Conservation (phyloP, 2,329 filamentous ascomycete genomes). For the Fusarium luffae region DNA sequence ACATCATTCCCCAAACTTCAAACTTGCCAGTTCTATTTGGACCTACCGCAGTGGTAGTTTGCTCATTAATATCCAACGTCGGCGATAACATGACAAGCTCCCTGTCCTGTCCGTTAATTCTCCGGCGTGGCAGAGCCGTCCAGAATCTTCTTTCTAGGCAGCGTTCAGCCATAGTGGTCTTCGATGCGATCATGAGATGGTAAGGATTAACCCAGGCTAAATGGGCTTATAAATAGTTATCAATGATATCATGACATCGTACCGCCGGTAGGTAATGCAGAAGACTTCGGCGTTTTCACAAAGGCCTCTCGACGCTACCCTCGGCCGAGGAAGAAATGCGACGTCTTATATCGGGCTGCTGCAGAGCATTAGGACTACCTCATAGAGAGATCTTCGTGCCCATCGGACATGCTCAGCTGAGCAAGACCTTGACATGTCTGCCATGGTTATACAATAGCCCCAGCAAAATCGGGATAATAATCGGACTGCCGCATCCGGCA, state of each 20-base stretch:
- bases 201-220: not conserved
- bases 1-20: not conserved
- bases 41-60: not conserved
- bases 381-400: not conserved
- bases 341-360: not conserved
- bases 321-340: not conserved
- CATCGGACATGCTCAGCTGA: not conserved
- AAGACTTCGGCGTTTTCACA: not conserved
- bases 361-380: not conserved
- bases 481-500: conserved; percentile 22
- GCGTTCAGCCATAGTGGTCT: not conserved
- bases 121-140: not conserved
- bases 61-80: not conserved
- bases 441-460: not conserved
- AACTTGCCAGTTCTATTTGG: conserved; percentile 1
- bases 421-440: not conserved
- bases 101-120: not conserved
- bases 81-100: not conserved
- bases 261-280: not conserved
- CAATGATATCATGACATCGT: not conserved
- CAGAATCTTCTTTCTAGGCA: not conserved
- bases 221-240: not conserved
- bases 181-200: not conserved
- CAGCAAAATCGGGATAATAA: conserved; percentile 1
- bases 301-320: not conserved